These are phyloP conservation scores for Aspergillus intermedius DNA, from an alignment of 2,329 filamentous ascomycete genomes.

Conservation along the genomic window DNA sequence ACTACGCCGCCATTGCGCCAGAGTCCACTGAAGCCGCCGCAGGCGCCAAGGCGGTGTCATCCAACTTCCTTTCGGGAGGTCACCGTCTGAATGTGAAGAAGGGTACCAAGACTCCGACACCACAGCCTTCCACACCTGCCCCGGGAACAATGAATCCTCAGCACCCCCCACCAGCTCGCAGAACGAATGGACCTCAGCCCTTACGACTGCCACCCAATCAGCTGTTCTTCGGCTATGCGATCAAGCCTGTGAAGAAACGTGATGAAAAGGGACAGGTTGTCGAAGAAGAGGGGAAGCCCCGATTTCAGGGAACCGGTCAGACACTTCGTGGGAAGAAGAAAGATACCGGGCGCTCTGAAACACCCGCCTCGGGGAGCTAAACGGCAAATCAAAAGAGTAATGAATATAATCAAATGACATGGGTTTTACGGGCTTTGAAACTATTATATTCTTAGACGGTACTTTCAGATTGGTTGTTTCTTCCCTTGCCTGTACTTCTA, in stretches of 20 bases:
- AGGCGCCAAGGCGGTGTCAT: constrained; percentile 58
- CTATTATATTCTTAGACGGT: not conserved
- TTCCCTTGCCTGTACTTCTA: not conserved
- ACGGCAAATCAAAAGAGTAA: constrained; percentile 19
- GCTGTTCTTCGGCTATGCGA: constrained; percentile 92
- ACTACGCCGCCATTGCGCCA: constrained; percentile 85
- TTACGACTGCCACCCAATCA: constrained; percentile 80
- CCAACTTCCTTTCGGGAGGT: constrained; percentile 73
- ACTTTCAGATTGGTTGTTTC: not conserved
- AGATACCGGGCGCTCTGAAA: constrained; percentile 30
- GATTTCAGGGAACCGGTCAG: constrained; percentile 79
- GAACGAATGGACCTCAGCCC: constrained; percentile 75
- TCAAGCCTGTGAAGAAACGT: constrained; percentile 78
- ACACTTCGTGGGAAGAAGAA: constrained; percentile 73
- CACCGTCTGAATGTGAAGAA: constrained; percentile 81
- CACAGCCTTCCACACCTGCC: constrained; percentile 67
- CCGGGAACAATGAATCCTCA: constrained; percentile 48
- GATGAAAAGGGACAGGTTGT: constrained; percentile 57
- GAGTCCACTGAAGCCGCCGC: constrained; percentile 59
- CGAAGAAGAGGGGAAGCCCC: constrained; percentile 59
- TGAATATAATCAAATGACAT: constrained; percentile 8
- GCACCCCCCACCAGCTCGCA: constrained; percentile 39
- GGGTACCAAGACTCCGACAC: constrained; percentile 65
- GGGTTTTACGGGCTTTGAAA: constrained; percentile 14
- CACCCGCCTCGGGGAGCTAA: constrained; percentile 33